These are phyloP conservation scores for Paraurostyla sp. DNA, from an alignment of 73 alveolate species.

Conservation along the genomic window DNA sequence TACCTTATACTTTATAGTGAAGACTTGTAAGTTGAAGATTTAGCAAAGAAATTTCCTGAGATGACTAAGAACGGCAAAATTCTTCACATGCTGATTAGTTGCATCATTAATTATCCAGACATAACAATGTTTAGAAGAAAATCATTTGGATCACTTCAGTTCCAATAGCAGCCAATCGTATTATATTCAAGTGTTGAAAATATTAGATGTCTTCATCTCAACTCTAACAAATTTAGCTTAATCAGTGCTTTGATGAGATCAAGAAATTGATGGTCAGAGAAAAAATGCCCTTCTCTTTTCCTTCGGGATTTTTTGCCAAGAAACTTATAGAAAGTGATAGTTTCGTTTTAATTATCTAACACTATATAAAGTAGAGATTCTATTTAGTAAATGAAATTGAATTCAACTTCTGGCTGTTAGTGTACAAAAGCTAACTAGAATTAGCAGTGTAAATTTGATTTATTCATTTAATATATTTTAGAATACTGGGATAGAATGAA, in stretches of 20 bases:
- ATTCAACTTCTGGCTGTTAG: constrained; percentile 49
- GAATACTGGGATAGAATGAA: constrained; percentile 9
- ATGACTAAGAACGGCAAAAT: constrained; percentile 12
- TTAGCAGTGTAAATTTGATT: background rate
- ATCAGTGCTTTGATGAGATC: background rate
- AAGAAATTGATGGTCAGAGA: background rate
- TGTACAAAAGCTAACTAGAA: background rate
- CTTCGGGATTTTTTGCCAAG: background rate
- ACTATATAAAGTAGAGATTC: constrained; percentile 15
- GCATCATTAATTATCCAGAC: background rate
- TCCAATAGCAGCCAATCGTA: background rate
- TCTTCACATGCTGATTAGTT: background rate
- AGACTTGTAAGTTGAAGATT: background rate
- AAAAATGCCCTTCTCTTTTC: background rate
- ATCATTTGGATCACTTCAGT: background rate
- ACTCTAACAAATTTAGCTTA: too few species aligned
- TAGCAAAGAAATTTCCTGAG: background rate
- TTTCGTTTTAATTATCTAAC: background rate
- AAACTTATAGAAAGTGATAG: background rate
- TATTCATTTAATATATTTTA: background rate
- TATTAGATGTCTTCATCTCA: too few species aligned
- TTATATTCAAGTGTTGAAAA: background rate
- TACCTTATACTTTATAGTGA: background rate
- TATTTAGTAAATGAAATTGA: background rate
- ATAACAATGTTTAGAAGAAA: background rate